A percentile compares a stretch with the other conserved stretches of the same genome.
phyloP scores from a whole-genome alignment of 495 filamentous ascomycete species.

The Tuber melanosporum region DNA sequence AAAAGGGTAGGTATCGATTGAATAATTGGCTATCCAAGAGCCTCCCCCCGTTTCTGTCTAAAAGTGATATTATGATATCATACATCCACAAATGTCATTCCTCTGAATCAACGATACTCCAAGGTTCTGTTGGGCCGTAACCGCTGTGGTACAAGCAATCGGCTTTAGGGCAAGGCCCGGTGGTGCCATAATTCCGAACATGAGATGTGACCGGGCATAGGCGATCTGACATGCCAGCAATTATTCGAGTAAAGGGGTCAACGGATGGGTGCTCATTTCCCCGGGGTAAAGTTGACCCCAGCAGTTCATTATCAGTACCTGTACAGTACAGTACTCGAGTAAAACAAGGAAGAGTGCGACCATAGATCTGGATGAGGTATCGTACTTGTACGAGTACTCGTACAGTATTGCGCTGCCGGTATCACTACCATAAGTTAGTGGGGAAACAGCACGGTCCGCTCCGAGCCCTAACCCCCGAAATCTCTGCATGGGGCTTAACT shows the following conservation, averaged over 20 bases:
- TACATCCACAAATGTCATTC: neutral
- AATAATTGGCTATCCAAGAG: neutral
- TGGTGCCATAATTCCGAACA: neutral
- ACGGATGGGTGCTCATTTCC: neutral
- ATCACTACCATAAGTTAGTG: neutral
- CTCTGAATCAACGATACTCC: neutral
- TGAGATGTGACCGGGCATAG: neutral
- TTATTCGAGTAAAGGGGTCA: neutral
- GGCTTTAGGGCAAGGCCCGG: neutral
- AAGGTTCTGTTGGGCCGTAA: neutral
- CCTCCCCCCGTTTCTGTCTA: neutral
- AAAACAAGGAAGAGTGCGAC: neutral
- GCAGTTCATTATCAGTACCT: neutral
- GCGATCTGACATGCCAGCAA: neutral
- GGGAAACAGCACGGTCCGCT: neutral
- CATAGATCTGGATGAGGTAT: neutral
- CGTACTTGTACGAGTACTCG: too few species aligned
- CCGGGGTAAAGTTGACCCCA: neutral
- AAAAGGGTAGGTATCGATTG: neutral
- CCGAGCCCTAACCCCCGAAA: neutral
- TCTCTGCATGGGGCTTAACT: neutral
- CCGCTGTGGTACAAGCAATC: neutral
- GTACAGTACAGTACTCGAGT: too few species aligned
- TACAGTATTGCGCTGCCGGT: neutral
- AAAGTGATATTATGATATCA: neutral